Percentiles rank a stretch among this genome's conserved stretches.
Conservation (phyloP, 176 grass and related monocot genomes). For the Leersia perrieri region DNA sequence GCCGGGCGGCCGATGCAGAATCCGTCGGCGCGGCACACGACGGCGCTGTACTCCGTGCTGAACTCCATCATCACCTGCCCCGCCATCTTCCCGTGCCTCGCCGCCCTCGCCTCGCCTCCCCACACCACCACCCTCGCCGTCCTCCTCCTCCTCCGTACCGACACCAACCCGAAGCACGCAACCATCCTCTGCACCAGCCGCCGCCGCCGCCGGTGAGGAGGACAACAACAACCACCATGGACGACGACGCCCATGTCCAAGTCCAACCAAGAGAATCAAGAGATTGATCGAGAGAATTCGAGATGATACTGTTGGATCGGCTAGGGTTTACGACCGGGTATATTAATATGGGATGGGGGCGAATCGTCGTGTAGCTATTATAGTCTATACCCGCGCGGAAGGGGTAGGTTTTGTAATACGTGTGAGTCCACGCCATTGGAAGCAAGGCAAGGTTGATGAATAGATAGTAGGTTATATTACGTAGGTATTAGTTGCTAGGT, state of each 20-base stretch:
- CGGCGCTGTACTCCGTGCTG: conserved; percentile 41
- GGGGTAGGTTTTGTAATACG: conserved; percentile 21
- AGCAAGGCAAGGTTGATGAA: neutral
- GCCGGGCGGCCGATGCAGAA: conserved; percentile 67
- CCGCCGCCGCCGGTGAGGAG: neutral
- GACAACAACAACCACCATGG: too few species aligned
- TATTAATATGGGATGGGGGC: conserved; percentile 18
- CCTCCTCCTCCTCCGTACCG: neutral
- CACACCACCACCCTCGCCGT: conserved; percentile 61
- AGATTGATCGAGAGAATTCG: too few species aligned
- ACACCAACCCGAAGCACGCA: neutral
- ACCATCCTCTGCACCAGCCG: neutral
- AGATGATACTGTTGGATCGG: neutral
- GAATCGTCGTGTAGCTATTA: neutral
- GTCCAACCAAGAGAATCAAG: neutral
- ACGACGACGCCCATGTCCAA: too few species aligned
- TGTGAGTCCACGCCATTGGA: neutral
- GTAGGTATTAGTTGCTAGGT: neutral
- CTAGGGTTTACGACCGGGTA: conserved; percentile 36
- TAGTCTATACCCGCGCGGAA: neutral
- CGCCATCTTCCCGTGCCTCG: conserved; percentile 33
- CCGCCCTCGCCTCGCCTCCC: conserved; percentile 43
- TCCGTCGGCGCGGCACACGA: conserved; percentile 64
- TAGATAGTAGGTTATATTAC: too few species aligned
- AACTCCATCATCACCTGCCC: conserved; percentile 68